These are phyloP conservation scores for Diplodia intermedia DNA, from an alignment of 2,329 filamentous ascomycete species.

Conservation along the genomic window DNA sequence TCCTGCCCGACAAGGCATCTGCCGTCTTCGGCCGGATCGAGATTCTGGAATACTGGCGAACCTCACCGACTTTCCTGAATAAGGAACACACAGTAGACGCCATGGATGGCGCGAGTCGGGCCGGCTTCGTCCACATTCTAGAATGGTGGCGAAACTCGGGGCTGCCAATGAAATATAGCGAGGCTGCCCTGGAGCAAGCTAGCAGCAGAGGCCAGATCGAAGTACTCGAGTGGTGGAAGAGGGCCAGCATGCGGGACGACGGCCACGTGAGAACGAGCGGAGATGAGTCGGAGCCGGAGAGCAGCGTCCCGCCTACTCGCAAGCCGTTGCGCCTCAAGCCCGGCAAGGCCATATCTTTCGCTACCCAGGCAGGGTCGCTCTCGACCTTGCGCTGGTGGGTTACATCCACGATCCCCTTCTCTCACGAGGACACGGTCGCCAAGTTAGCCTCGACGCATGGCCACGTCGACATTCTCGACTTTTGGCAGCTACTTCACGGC, in stretches of 20 bases:
- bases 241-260: conserved; percentile 57
- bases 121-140: conserved; percentile 82
- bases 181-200: conserved; percentile 85
- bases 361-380: conserved; percentile 80
- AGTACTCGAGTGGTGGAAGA: conserved; percentile 93
- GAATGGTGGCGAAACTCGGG: conserved; percentile 91
- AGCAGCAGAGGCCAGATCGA: conserved; percentile 82
- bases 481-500: conserved; percentile 78
- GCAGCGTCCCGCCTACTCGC: conserved; percentile 28
- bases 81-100: conserved; percentile 88
- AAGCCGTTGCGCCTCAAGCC: conserved; percentile 69
- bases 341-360: conserved; percentile 82
- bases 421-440: conserved; percentile 80
- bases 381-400: conserved; percentile 89
- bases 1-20: conserved; percentile 86
- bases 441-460: conserved; percentile 86
- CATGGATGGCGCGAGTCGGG: conserved; percentile 83
- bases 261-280: conserved; percentile 35
- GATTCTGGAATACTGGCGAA: conserved; percentile 90
- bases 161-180: conserved; percentile 82
- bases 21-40: conserved; percentile 83
- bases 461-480: conserved; percentile 80
- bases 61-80: conserved; percentile 79
- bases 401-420: conserved; percentile 77
- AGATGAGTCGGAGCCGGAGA: conserved; percentile 38